Evolutionary conservation across 768 basidiomycete genomes (phyloP), one percentile per base, ranked within the genome.

Genomic region (Leccinum ochraceum): DNA sequence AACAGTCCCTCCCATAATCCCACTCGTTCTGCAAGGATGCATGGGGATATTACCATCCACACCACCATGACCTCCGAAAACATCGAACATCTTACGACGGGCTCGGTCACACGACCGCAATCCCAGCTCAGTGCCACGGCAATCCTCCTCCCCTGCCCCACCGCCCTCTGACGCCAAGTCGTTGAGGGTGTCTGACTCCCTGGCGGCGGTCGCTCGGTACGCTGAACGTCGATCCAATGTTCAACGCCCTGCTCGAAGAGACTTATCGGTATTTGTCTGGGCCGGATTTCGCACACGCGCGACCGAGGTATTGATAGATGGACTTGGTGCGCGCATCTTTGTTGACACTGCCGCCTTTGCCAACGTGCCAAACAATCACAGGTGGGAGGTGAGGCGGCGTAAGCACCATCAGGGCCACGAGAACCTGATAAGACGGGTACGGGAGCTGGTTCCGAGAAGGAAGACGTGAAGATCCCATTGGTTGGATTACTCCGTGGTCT

Each of bases 401-500:
- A 44, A 36, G 56, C 53, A 8, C 61, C 39, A n/a, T 56, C 54
- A 3, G 53, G 6, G 4, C 58, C 61, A 24, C 72, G 68, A 26
- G 56, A 63, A 34, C 63, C 62, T 39, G 61, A 60, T 30, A 44
- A n/a, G 17, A 44, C n/a, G 11, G 48, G 49, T 14, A 44, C n/a
- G 11, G 51, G 49, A 16, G n/a, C 59, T 1, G 22, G n/a, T 30
- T 28, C 26, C 14, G 61, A 61, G 32, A 64, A 56, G 42, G 72
- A 79, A 48, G 81, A 81, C 26, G 71, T 80, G 54, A 80, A 82
- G 65, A 83, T 92, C 54, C 78, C 90, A 51, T 73, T 97, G 16
- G 95, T 92, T 14, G 86, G 87, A 6, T 75, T 96, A 65, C 75
- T 98, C 32, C 95, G 93, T 4, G 89, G 85, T 1, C 75, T 97